Evolutionary conservation across 2,329 filamentous ascomycete species (phyloP).

Genomic region (Pyrenophora tritici-repentis): DNA sequence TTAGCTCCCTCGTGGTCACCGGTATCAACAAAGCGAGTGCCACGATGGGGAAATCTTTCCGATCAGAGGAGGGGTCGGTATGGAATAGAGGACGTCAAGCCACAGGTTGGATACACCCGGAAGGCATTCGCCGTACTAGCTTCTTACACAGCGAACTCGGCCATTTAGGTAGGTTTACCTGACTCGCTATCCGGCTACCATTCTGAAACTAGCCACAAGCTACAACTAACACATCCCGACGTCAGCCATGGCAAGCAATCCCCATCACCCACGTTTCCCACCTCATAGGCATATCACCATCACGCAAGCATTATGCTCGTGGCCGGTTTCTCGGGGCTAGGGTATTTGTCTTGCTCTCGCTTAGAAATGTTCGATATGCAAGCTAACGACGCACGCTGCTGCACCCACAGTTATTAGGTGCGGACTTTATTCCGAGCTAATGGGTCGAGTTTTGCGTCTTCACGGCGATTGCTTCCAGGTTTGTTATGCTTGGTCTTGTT

Average conservation of each 20-base stretch:
- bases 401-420: conserved; percentile 27
- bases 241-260: neutral
- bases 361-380: conserved; percentile 25
- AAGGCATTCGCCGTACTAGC: neutral
- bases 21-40: neutral
- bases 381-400: conserved; percentile 36
- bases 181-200: too few relatives aligned
- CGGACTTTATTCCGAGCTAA: conserved; percentile 31
- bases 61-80: neutral
- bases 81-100: neutral
- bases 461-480: conserved; percentile 1
- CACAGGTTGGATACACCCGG: neutral
- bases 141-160: too few relatives aligned
- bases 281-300: neutral
- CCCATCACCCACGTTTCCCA: neutral
- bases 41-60: neutral
- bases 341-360: conserved; percentile 30
- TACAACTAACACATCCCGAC: too few relatives aligned
- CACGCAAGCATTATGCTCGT: conserved; percentile 11
- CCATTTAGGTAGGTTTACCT: too few relatives aligned
- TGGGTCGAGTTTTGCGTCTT: conserved; percentile 18
- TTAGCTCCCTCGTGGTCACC: neutral
- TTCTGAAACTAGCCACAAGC: too few relatives aligned
- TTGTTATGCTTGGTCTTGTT: neutral
- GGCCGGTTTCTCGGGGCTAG: conserved; percentile 26